phyloP scores from a whole-genome alignment of 164 flowering plant genomes.

The Platanus orientalis region DNA sequence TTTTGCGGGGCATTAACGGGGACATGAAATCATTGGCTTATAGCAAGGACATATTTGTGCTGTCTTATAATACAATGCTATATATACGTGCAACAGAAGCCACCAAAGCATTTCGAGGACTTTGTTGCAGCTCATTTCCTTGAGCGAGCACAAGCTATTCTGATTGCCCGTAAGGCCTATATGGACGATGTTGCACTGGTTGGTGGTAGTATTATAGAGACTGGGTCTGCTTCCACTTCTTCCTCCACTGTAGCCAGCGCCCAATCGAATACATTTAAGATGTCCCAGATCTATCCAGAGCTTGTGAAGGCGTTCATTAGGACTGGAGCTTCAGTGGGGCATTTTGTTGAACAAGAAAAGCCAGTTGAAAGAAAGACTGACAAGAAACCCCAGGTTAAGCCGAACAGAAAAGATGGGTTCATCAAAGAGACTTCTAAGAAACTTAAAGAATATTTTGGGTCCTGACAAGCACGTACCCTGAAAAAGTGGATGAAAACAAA shows the following conservation, averaged over 20 bases:
- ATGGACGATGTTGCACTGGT: background rate
- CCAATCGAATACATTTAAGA: background rate
- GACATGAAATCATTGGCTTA: constrained; percentile 13
- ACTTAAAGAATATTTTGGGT: too few relatives aligned
- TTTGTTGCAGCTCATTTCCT: constrained; percentile 26
- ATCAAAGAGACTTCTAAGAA: background rate
- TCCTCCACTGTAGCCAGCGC: background rate
- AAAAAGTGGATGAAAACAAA: too few relatives aligned
- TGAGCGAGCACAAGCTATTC: constrained; percentile 10
- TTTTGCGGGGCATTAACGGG: background rate
- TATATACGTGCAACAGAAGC: constrained; percentile 2
- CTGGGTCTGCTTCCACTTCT: background rate
- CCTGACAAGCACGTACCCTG: too few relatives aligned
- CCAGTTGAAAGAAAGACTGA: background rate
- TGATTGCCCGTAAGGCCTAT: constrained; percentile 18
- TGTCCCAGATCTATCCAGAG: background rate
- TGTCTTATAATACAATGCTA: constrained; percentile 32
- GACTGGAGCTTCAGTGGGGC: background rate
- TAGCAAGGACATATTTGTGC: constrained; percentile 15
- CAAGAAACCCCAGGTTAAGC: background rate
- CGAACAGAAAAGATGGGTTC: background rate
- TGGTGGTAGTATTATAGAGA: background rate
- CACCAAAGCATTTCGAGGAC: constrained; percentile 28
- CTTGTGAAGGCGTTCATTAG: background rate
- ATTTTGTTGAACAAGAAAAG: background rate